Percentiles rank a stretch among this genome's conserved stretches.
Evolutionary conservation across 495 filamentous ascomycete species (phyloP).

Genomic region (Penicillium manginii): DNA sequence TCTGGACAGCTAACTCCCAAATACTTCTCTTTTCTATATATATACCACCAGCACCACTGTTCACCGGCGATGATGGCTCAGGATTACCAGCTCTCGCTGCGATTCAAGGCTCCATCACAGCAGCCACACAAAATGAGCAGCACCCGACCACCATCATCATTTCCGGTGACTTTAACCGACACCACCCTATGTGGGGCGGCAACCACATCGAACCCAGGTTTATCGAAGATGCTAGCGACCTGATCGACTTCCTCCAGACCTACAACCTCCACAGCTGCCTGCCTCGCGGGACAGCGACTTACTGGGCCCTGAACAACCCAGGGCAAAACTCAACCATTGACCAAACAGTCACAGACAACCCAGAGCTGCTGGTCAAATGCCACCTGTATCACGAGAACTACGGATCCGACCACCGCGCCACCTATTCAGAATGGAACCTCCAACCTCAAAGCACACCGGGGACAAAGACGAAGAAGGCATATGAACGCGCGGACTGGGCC

Average conservation of each 20-base stretch:
- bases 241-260: neutral
- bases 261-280: neutral
- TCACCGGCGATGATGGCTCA: neutral
- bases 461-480: no score
- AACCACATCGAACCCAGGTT: no score
- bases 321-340: neutral
- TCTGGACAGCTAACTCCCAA: constrained; percentile 24
- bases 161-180: neutral
- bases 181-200: neutral
- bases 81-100: neutral
- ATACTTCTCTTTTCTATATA: neutral
- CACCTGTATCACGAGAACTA: constrained; percentile 27
- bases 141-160: neutral
- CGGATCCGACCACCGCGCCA: constrained; percentile 21
- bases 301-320: neutral
- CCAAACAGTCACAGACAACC: constrained; percentile 16
- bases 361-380: constrained; percentile 21
- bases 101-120: neutral
- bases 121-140: no score
- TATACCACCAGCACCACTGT: neutral
- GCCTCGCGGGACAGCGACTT: neutral
- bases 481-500: no score
- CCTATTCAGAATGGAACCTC: constrained; percentile 11
- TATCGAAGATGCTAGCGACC: neutral
- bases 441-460: no score